These are phyloP conservation scores for Oleoguttula mirabilis DNA, from an alignment of 495 filamentous ascomycete species.

Conservation along the genomic window DNA sequence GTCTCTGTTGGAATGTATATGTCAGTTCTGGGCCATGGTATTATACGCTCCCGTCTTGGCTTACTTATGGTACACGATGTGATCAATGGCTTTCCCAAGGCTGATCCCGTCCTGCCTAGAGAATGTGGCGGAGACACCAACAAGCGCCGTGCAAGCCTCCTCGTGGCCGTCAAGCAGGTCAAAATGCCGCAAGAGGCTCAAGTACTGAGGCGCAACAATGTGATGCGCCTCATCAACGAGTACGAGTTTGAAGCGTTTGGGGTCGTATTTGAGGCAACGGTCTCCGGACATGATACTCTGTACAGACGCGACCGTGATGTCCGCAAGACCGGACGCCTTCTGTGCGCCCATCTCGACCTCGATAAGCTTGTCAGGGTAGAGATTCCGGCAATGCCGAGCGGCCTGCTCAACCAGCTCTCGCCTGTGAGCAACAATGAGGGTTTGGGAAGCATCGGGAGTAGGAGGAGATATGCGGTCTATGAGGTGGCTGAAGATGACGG, in stretches of 20 bases:
- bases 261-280: conserved; percentile 70
- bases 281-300: conserved; percentile 64
- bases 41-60: conserved; percentile 3
- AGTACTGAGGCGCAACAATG: conserved; percentile 73
- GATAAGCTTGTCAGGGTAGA: conserved; percentile 66
- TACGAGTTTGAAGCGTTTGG: conserved; percentile 69
- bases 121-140: conserved; percentile 90
- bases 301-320: conserved; percentile 91
- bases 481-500: conserved; percentile 93
- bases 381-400: conserved; percentile 61
- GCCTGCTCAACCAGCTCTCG: conserved; percentile 95
- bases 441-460: conserved; percentile 52
- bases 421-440: conserved; percentile 84
- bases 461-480: conserved; percentile 61
- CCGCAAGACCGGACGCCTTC: conserved; percentile 62
- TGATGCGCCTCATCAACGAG: conserved; percentile 98
- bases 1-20: no score
- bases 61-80: conserved; percentile 91
- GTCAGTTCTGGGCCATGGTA: not conserved
- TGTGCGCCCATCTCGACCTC: conserved; percentile 83
- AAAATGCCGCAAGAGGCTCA: conserved; percentile 62
- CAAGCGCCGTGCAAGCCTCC: conserved; percentile 43
- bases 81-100: conserved; percentile 78
- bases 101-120: conserved; percentile 80
- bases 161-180: conserved; percentile 43